Evolutionary conservation across 2,329 filamentous ascomycete genomes (phyloP).

Genomic region (Colletotrichum tamarilloi): DNA sequence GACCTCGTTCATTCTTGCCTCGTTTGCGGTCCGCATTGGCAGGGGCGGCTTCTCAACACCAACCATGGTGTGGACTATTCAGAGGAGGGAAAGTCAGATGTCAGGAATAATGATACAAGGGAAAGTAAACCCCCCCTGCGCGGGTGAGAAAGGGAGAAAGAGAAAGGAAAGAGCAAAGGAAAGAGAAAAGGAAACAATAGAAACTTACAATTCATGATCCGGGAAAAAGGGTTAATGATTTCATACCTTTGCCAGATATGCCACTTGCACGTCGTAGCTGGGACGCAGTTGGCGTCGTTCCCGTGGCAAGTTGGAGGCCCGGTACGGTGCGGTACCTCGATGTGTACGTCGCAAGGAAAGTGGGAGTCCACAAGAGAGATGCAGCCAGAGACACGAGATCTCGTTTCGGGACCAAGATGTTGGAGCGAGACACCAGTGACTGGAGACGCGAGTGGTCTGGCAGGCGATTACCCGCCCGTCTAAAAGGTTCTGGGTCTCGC

Average conservation of each 20-base stretch:
- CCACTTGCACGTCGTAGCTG: conserved; percentile 8
- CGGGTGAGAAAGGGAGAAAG: conserved; percentile 16
- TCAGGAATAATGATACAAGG: conserved; percentile 32
- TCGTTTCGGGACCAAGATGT: conserved; percentile 36
- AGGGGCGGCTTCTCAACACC: conserved; percentile 44
- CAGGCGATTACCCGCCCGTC: conserved; percentile 35
- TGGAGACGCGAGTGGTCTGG: conserved; percentile 32
- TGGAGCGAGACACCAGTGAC: conserved; percentile 29
- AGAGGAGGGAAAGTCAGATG: conserved; percentile 23
- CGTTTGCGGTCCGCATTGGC: conserved; percentile 20
- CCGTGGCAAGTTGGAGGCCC: conserved; percentile 33
- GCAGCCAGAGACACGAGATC: conserved; percentile 34
- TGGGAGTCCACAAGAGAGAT: conserved; percentile 33
- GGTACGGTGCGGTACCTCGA: neutral
- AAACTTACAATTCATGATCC: conserved; percentile 32
- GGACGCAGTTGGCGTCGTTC: conserved; percentile 28
- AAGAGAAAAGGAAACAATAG: neutral
- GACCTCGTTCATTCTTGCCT: conserved; percentile 18
- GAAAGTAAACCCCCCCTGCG: conserved; percentile 25
- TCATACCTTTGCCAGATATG: conserved; percentile 34
- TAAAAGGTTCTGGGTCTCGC: conserved; percentile 35
- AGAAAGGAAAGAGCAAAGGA: conserved; percentile 9
- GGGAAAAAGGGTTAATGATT: conserved; percentile 20
- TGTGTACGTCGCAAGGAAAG: conserved; percentile 32
- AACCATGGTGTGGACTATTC: conserved; percentile 45